phyloP scores from a whole-genome alignment of 345 rosid species.

The Erodium maritimum region DNA sequence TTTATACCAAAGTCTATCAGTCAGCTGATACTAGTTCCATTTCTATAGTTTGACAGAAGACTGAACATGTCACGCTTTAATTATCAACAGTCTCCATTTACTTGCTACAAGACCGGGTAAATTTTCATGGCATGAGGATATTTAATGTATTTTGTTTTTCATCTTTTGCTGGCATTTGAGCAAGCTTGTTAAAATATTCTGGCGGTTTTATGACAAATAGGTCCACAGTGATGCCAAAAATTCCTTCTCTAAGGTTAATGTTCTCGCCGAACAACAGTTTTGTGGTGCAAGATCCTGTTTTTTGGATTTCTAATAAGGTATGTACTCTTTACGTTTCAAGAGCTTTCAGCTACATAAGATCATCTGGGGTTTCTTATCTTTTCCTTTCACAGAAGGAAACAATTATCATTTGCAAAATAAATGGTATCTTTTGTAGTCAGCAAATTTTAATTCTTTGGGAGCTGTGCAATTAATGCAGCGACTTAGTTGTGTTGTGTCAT shows the following conservation, averaged over 20 bases:
- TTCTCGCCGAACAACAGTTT: conserved; percentile 65
- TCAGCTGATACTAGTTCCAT: conserved; percentile 7
- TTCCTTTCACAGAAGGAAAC: too few species aligned
- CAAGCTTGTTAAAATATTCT: too few species aligned
- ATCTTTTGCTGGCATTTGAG: too few species aligned
- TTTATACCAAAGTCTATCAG: too few species aligned
- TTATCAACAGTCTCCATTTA: conserved; percentile 44
- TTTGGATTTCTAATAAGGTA: conserved; percentile 51
- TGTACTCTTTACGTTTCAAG: conserved; percentile 2
- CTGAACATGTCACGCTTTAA: conserved; percentile 40
- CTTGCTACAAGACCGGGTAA: conserved; percentile 77
- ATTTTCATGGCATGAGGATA: conserved; percentile 8
- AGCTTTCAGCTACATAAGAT: too few species aligned
- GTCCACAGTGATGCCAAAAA: conserved; percentile 30
- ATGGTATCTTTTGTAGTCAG: too few species aligned
- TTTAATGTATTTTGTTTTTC: background rate
- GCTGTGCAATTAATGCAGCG: too few species aligned
- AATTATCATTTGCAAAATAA: too few species aligned
- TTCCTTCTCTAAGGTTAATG: conserved; percentile 55
- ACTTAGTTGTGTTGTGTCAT: too few species aligned
- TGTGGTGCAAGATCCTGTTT: conserved; percentile 56
- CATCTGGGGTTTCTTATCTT: too few species aligned
- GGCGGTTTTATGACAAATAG: conserved; percentile 14
- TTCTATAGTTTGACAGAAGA: conserved; percentile 45
- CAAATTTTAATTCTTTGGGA: too few species aligned